Percentiles rank a stretch among this genome's conserved stretches.
Evolutionary conservation across 2,329 filamentous ascomycete genomes (phyloP).

Genomic region (Westerdykella sp.): DNA sequence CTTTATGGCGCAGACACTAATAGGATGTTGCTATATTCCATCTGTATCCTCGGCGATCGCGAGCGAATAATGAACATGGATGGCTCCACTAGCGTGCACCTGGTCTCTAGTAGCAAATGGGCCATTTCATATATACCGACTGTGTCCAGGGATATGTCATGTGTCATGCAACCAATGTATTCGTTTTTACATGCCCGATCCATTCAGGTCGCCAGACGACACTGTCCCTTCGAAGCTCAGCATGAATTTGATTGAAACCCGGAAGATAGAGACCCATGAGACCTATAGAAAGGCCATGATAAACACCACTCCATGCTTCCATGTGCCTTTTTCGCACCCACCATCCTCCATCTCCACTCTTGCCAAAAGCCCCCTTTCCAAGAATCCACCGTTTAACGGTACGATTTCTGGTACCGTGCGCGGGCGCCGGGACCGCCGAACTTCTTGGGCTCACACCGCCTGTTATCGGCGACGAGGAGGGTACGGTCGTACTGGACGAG

Average conservation of each 20-base stretch:
- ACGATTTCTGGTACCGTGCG: constrained; percentile 97
- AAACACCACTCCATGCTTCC: constrained; percentile 32
- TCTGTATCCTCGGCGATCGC: too few relatives aligned
- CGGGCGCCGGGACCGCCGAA: constrained; percentile 89
- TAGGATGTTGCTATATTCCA: too few relatives aligned
- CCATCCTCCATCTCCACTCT: constrained; percentile 1
- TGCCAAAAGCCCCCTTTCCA: not conserved
- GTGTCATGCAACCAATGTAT: constrained; percentile 35
- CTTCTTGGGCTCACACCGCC: constrained; percentile 99
- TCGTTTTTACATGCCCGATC: constrained; percentile 33
- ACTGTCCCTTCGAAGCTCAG: constrained; percentile 17
- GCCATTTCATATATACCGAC: constrained; percentile 3
- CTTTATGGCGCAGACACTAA: too few relatives aligned
- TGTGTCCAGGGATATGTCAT: not conserved
- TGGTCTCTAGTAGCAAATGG: too few relatives aligned
- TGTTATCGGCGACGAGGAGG: constrained; percentile 97
- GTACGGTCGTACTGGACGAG: constrained; percentile 94
- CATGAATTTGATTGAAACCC: constrained; percentile 19
- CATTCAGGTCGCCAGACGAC: constrained; percentile 16
- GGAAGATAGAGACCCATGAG: constrained; percentile 27
- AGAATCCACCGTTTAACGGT: constrained; percentile 65
- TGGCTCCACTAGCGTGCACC: too few relatives aligned
- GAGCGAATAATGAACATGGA: too few relatives aligned
- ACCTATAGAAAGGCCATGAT: constrained; percentile 29
- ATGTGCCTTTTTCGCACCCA: constrained; percentile 6